These are phyloP conservation scores for Kalanchoe fedtschenkoi DNA, from an alignment of 164 flowering plant genomes.

Conservation along the genomic window DNA sequence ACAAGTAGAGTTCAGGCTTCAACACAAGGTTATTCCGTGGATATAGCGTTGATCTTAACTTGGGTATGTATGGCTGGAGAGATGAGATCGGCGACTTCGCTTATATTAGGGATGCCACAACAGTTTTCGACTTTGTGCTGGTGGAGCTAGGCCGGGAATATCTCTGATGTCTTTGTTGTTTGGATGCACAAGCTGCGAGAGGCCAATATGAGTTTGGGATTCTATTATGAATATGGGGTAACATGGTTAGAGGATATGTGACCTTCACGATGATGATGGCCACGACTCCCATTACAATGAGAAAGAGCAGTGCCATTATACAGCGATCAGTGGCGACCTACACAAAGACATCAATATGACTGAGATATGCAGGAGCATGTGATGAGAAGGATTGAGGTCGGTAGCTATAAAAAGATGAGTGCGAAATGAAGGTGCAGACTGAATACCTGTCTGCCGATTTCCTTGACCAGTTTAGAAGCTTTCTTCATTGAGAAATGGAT, in stretches of 20 bases:
- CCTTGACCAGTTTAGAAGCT: slow-evolving; percentile 66
- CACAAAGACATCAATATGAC: background rate
- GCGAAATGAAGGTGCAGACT: slow-evolving; percentile 11
- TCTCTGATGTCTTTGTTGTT: slow-evolving; percentile 75
- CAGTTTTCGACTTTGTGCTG: slow-evolving; percentile 49
- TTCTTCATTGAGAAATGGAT: slow-evolving; percentile 90
- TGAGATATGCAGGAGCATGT: background rate
- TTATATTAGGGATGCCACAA: slow-evolving; percentile 33
- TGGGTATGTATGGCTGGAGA: too few species aligned
- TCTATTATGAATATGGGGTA: background rate
- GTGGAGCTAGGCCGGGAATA: slow-evolving; percentile 91
- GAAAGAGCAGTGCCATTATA: slow-evolving; percentile 70
- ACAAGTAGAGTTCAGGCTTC: too few species aligned
- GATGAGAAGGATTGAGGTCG: background rate
- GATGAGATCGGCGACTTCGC: background rate
- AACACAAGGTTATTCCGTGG: too few species aligned
- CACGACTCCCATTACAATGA: slow-evolving; percentile 73
- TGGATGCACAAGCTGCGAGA: slow-evolving; percentile 67
- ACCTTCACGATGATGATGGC: slow-evolving; percentile 90
- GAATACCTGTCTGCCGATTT: slow-evolving; percentile 67
- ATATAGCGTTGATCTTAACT: too few species aligned
- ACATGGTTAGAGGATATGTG: background rate
- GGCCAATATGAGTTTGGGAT: background rate
- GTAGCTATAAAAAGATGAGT: too few species aligned
- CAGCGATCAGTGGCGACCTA: slow-evolving; percentile 93